phyloP scores from a whole-genome alignment of 2,329 filamentous ascomycete genomes.

The Aspergillus nomiae region DNA sequence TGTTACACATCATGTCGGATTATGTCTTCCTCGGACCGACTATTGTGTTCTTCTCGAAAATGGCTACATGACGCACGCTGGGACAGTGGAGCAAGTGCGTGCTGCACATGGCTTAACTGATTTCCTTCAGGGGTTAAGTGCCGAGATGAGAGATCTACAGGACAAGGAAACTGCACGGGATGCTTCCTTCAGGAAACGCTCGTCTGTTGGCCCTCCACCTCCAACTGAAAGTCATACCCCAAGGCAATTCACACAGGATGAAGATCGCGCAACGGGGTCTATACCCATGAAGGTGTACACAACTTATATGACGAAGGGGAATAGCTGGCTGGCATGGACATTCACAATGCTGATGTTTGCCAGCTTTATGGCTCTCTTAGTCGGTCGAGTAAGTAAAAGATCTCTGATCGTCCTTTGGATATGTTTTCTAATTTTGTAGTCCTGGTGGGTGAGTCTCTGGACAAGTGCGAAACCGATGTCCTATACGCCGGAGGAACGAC shows the following conservation, averaged over 20 bases:
- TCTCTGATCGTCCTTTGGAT: too few species aligned
- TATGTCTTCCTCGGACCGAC: constrained; percentile 70
- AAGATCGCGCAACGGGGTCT: constrained; percentile 69
- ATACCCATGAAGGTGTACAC: constrained; percentile 69
- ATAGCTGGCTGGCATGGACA: constrained; percentile 63
- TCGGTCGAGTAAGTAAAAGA: constrained; percentile 49
- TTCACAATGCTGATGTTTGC: constrained; percentile 57
- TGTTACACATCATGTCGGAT: constrained; percentile 76
- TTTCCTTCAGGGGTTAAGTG: constrained; percentile 41
- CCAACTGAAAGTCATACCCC: constrained; percentile 37
- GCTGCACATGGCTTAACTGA: constrained; percentile 43
- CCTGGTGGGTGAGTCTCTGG: constrained; percentile 54
- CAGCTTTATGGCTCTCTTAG: constrained; percentile 55
- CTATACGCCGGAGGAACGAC: background rate
- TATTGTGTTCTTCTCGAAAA: constrained; percentile 74
- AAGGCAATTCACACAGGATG: constrained; percentile 76
- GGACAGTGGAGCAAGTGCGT: constrained; percentile 62
- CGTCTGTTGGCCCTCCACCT: constrained; percentile 14
- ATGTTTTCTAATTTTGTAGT: constrained; percentile 23
- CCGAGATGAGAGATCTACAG: constrained; percentile 47
- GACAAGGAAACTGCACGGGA: constrained; percentile 12
- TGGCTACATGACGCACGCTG: constrained; percentile 65
- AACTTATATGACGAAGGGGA: constrained; percentile 67
- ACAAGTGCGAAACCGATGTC: constrained; percentile 33
- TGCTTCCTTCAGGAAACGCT: constrained; percentile 12